A percentile compares a stretch with the other conserved stretches of the same genome.
Conservation (phyloP, 2,329 filamentous ascomycete species). For the Fusarium napiforme region DNA sequence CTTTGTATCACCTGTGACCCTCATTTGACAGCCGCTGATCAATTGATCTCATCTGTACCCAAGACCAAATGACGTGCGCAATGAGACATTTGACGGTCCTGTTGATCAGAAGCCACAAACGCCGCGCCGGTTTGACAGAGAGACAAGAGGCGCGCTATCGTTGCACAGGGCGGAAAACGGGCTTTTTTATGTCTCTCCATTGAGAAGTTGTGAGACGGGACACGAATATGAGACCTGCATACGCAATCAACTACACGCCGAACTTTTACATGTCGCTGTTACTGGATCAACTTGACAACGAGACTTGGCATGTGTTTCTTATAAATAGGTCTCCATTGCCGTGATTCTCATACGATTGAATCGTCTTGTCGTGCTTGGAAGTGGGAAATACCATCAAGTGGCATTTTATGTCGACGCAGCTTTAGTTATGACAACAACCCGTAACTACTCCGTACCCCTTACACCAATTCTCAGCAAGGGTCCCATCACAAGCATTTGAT, state of each 20-base stretch:
- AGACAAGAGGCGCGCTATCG: constrained; percentile 6
- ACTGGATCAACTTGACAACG: not conserved
- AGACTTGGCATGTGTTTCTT: not conserved
- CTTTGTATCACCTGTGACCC: not conserved
- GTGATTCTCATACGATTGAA: not conserved
- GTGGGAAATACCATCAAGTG: not conserved
- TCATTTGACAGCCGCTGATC: not conserved
- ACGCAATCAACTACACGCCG: constrained; percentile 18
- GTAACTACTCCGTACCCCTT: not conserved
- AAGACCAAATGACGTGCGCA: constrained; percentile 20
- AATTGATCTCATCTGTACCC: not conserved
- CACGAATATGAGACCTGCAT: constrained; percentile 30
- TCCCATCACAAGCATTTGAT: not conserved
- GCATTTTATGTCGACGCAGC: not conserved
- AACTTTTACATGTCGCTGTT: not conserved
- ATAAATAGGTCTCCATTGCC: not conserved
- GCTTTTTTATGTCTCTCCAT: not conserved
- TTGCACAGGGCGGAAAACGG: constrained; percentile 8
- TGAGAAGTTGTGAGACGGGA: constrained; percentile 15
- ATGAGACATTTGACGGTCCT: constrained; percentile 26
- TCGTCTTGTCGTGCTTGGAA: not conserved
- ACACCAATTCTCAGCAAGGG: constrained; percentile 2
- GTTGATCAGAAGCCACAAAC: constrained; percentile 20
- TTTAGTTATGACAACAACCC: not conserved
- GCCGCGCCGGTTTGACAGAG: constrained; percentile 14